Evolutionary conservation across 2,329 filamentous ascomycete species (phyloP), one percentile per base, ranked within the genome.

Genomic region (Hypocrella siamensis): DNA sequence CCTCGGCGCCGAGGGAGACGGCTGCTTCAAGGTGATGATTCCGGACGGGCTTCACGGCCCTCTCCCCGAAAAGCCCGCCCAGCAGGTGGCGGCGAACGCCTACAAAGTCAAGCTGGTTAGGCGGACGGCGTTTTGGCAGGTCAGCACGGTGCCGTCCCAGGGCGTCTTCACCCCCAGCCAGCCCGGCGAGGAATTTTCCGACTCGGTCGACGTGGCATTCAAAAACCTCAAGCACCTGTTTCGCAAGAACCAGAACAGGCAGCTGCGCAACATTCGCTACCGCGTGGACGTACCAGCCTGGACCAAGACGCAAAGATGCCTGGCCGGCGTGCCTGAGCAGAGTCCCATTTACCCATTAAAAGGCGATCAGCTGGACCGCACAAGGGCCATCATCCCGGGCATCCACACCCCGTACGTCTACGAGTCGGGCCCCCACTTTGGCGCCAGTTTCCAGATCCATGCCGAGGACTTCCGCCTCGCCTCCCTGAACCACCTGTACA

Each of bases 401-500:
- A 56, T 57, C 9, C 54, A 57, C 32, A 57, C 54, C 3, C 54
- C 54, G 3, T 57, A 57, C 31, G 54, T 57, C 3, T 57, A 57
- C 35, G 54, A 57, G 35, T 57, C 54, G 12, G 54, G 49, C 0
- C 45, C 52, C 17, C 35, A 51, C 32, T 57, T 57, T 30, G 54
- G 54, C 5, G 54, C 54, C 6, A 56, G 51, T 5, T 57, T 57
- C 21, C 54, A 57, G 35, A 49, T 57, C 14, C 54, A 57, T 19
- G 54, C 54, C n/a, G 54, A 57, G 33, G 54, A 57, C 29, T 57
- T 53, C 21, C 49, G 54, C 7, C 44, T 57, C 8, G 47, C 53
- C 5, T 57, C 54, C 0, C 42, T 57, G 3, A 57, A 57, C 27
- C 54, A 57, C 22, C 41, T 57, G 3, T 57, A 57, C 42, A 49